Evolutionary conservation across 2,329 filamentous ascomycete species (phyloP).

Genomic region (Botrytis porri): DNA sequence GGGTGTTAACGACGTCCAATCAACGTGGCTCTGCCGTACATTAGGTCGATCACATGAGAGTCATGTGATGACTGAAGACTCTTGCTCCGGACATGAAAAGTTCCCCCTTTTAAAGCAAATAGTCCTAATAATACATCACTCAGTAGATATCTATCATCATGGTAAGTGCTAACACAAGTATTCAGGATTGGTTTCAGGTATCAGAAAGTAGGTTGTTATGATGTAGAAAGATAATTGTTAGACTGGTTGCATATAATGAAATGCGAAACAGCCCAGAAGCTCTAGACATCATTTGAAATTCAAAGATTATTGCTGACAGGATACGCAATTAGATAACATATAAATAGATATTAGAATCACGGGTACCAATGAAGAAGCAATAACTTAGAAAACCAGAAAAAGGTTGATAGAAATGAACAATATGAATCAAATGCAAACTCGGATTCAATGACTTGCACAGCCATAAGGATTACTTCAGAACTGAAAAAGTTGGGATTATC

Average conservation of each 20-base stretch:
- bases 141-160: not conserved
- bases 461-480: not conserved
- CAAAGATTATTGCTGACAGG: too few species aligned
- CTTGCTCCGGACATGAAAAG: not conserved
- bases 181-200: too few species aligned
- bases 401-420: not conserved
- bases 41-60: not conserved
- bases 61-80: not conserved
- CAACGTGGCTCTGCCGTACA: not conserved
- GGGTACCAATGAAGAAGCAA: not conserved
- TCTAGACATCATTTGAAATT: too few species aligned
- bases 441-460: not conserved
- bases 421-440: not conserved
- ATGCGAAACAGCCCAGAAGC: too few species aligned
- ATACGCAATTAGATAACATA: too few species aligned
- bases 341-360: not conserved
- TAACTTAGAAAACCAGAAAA: not conserved
- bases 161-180: too few species aligned
- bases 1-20: not conserved
- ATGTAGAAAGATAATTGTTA: too few species aligned
- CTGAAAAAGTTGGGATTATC: not conserved
- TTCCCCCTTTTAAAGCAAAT: not conserved
- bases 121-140: not conserved
- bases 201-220: too few species aligned
- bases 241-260: too few species aligned